These are phyloP conservation scores for Berkeleyomyces rouxiae DNA, from an alignment of 2,329 filamentous ascomycete genomes.

Conservation along the genomic window DNA sequence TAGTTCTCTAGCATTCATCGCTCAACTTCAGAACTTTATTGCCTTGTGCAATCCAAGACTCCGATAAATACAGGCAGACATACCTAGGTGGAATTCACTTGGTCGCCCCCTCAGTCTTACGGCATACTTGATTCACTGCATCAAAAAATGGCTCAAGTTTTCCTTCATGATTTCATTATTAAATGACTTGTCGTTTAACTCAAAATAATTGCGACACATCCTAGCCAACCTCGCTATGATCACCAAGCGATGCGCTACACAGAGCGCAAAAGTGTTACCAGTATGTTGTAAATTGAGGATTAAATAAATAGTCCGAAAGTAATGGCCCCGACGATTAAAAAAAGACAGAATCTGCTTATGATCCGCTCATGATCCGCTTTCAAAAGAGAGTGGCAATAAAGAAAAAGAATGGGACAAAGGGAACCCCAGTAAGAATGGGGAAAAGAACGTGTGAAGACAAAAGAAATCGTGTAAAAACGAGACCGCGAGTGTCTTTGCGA, in stretches of 20 bases:
- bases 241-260: background rate
- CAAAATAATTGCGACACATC: background rate
- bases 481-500: background rate
- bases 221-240: background rate
- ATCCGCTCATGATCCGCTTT: background rate
- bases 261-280: background rate
- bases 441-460: background rate
- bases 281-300: background rate
- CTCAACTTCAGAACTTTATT: too few relatives aligned
- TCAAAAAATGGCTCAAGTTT: background rate
- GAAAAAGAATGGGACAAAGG: background rate
- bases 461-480: background rate
- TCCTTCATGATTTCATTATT: constrained; percentile 1
- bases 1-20: too few relatives aligned
- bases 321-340: too few relatives aligned
- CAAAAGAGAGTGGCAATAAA: background rate
- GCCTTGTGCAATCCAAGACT: too few relatives aligned
- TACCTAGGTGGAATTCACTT: too few relatives aligned
- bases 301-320: background rate
- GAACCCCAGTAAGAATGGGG: background rate
- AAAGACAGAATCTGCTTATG: too few relatives aligned
- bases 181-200: background rate
- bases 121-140: too few relatives aligned
- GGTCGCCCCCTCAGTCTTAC: too few relatives aligned
- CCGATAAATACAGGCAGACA: too few relatives aligned